Conservation (phyloP, 129 eudicot species). For the Flaveria robusta region DNA sequence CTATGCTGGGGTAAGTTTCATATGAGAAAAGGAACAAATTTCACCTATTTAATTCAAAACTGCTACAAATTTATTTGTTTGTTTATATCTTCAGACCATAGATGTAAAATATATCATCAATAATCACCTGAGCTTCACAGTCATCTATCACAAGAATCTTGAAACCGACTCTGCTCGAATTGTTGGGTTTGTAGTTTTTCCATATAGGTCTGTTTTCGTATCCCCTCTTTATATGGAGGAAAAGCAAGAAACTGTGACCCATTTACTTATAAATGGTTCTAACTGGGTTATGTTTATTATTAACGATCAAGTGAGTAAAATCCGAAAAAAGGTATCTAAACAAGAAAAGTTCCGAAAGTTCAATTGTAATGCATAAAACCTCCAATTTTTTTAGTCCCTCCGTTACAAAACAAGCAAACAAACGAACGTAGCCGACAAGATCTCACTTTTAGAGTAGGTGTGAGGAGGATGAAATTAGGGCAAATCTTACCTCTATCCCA, state of each 20-base stretch:
- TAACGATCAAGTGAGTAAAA: too few species aligned
- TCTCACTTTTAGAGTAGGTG: too few species aligned
- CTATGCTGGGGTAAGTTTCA: slow-evolving; percentile 73
- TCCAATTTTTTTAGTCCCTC: too few species aligned
- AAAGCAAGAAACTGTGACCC: background rate
- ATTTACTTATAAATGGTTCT: background rate
- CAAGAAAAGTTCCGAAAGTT: too few species aligned
- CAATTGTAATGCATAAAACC: too few species aligned
- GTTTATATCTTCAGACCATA: slow-evolving; percentile 52
- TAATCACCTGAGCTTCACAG: slow-evolving; percentile 86
- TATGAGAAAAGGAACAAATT: background rate
- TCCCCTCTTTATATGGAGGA: background rate
- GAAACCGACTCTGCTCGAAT: slow-evolving; percentile 76
- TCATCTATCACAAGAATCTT: slow-evolving; percentile 75
- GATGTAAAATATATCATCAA: slow-evolving; percentile 74
- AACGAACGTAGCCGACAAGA: too few species aligned
- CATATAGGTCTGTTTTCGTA: slow-evolving; percentile 55
- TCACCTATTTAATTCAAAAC: background rate
- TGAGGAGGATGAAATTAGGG: too few species aligned
- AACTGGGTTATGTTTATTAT: background rate
- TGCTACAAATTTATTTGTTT: slow-evolving; percentile 10
- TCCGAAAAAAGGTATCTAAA: too few species aligned
- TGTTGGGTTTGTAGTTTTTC: slow-evolving; percentile 91
- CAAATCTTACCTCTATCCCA: too few species aligned
- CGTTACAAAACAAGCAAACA: too few species aligned